These are phyloP conservation scores for Silene noctiflora DNA, from an alignment of 179 eudicot genomes.

Conservation along the genomic window DNA sequence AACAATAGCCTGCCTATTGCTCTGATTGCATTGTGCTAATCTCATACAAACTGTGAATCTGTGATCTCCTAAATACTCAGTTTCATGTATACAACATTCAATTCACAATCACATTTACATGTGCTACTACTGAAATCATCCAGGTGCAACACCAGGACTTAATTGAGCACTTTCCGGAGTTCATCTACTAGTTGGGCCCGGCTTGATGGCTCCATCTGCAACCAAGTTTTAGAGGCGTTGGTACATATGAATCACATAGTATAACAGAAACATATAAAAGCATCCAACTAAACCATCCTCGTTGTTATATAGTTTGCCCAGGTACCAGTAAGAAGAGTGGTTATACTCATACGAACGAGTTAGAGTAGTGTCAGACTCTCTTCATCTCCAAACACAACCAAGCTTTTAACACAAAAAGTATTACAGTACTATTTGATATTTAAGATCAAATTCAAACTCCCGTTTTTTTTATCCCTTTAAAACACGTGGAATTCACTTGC, in stretches of 20 bases:
- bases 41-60: background rate
- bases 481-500: too few relatives aligned
- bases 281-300: background rate
- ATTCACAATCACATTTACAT: background rate
- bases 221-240: background rate
- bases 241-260: background rate
- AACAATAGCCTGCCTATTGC: background rate
- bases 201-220: constrained; percentile 66
- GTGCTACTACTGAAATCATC: background rate
- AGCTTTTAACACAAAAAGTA: too few relatives aligned
- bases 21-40: background rate
- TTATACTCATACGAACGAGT: too few relatives aligned
- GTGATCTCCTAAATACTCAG: constrained; percentile 13
- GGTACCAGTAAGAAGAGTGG: background rate
- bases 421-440: too few relatives aligned
- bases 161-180: constrained; percentile 59
- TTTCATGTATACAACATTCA: constrained; percentile 16
- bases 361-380: too few relatives aligned
- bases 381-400: too few relatives aligned
- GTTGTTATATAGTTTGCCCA: background rate
- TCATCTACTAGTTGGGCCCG: constrained; percentile 55
- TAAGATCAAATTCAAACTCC: too few relatives aligned
- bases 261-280: background rate
- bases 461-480: too few relatives aligned
- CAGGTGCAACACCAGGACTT: constrained; percentile 14